A percentile compares a stretch with the other conserved stretches of the same genome.
phyloP scores from a whole-genome alignment of 305 asterid species.

The Fraxinus latifolia region DNA sequence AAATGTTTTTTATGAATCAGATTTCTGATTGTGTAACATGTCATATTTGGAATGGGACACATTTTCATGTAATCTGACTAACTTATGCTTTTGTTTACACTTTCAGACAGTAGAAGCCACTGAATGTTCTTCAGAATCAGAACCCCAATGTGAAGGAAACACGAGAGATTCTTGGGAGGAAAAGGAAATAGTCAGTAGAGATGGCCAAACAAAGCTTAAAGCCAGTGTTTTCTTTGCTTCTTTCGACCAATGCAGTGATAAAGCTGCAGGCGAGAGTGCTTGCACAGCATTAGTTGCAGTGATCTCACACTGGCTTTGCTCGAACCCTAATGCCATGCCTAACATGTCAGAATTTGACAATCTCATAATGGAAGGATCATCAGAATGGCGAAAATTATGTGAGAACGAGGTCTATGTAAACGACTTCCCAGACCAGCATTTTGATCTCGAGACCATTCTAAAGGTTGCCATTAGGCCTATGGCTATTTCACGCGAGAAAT shows the following conservation, averaged over 20 bases:
- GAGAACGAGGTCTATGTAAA: slow-evolving; percentile 30
- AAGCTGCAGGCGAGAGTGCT: slow-evolving; percentile 71
- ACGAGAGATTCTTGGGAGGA: slow-evolving; percentile 47
- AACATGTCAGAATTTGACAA: slow-evolving; percentile 39
- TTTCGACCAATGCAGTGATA: slow-evolving; percentile 66
- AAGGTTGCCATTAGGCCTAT: slow-evolving; percentile 49
- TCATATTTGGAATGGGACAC: background rate
- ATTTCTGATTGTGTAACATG: background rate
- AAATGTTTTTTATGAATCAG: background rate
- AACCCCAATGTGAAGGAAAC: slow-evolving; percentile 19
- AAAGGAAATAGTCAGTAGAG: slow-evolving; percentile 57
- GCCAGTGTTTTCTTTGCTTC: slow-evolving; percentile 62
- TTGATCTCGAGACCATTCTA: slow-evolving; percentile 64
- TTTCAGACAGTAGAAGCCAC: slow-evolving; percentile 35
- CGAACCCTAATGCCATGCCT: slow-evolving; percentile 41
- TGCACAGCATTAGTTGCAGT: slow-evolving; percentile 64
- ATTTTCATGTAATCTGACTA: background rate
- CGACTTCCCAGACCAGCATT: slow-evolving; percentile 67
- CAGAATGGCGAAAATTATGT: slow-evolving; percentile 69
- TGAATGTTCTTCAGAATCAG: slow-evolving; percentile 24
- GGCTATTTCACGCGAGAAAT: slow-evolving; percentile 38
- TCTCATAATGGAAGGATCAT: slow-evolving; percentile 60
- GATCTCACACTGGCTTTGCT: slow-evolving; percentile 67
- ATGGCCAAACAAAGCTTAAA: slow-evolving; percentile 51
- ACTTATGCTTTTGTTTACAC: background rate